Evolutionary conservation across 768 basidiomycete genomes (phyloP), one percentile per base, ranked within the genome.

Genomic region (Solioccasus polychromus): DNA sequence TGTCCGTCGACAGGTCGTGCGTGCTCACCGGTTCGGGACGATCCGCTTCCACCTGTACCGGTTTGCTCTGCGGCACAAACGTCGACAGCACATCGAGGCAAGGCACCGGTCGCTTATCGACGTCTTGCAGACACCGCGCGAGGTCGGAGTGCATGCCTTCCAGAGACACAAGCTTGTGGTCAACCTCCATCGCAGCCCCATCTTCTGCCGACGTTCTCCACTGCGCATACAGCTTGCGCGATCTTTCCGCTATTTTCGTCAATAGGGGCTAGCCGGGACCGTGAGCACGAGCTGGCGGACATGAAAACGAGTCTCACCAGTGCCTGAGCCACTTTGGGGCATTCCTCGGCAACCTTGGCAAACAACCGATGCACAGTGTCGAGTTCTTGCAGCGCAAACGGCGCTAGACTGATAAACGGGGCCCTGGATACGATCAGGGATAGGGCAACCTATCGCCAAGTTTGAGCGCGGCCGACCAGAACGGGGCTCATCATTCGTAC

Each of bases 351-450:
- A 9, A 80, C 82, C 36, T 75, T 72, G 42, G 66, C 62, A 64
- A 85, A 85, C 26, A 88, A 64, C 25, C 71, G 69, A 47, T 76
- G 77, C 4, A 78, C 77, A 19, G 72, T 71, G 39, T 82, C 82
- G 19, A 88, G 67, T 50, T 83, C 78, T 53, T 75, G 72, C 25
- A 85, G 66, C 2, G 83, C 85, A 59, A 74, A 74, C 11, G 74
- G 71, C 2, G 82, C 77, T 28, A 85, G 67, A 19, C 78, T 71
- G 14, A 77, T 73, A 10, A 74, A 73, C 5, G 84, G 82, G 18
- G 80, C 76, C 23, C 85, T 77, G 35, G 77, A 77, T 19, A 83
- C 76, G 50, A 86, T 72, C 41, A 88, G 64, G 8, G 81, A 82
- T 23, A 88, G 61, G 0, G 83, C 83, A 45, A 84, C 78, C 82